Conservation (phyloP, 1,284 basidiomycete species). For the Phylloporus gajari region DNA sequence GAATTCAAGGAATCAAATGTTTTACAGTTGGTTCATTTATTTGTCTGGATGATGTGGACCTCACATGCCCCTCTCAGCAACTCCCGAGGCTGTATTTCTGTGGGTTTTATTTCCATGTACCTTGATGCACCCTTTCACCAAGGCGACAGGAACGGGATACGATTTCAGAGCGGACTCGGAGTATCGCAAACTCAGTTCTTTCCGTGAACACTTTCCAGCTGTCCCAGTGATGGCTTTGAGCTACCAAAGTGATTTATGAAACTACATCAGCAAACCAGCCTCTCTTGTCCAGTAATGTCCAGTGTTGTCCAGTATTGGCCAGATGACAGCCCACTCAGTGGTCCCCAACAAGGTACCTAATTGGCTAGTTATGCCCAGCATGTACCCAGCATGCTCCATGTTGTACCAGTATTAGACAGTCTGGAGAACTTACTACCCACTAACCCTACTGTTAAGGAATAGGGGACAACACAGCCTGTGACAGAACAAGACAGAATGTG, state of each 20-base stretch:
- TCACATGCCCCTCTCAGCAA: constrained; percentile 52
- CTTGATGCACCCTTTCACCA: background rate
- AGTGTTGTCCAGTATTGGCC: no score
- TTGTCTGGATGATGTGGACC: background rate
- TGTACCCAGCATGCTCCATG: no score
- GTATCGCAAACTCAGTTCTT: constrained; percentile 69
- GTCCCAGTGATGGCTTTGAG: constrained; percentile 89
- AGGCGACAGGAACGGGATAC: constrained; percentile 77
- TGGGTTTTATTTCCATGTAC: constrained; percentile 42
- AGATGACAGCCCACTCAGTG: no score
- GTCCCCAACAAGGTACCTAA: no score
- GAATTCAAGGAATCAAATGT: constrained; percentile 67
- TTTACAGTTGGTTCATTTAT: constrained; percentile 70
- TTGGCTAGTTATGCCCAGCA: no score
- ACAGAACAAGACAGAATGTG: no score
- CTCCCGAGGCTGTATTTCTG: constrained; percentile 90
- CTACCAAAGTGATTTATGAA: constrained; percentile 62
- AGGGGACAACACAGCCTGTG: no score
- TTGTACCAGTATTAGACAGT: no score
- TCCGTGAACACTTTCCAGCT: constrained; percentile 72
- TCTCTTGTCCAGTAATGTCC: no score
- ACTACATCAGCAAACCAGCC: no score
- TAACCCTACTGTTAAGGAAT: no score
- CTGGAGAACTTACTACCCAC: no score
- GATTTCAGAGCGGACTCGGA: constrained; percentile 81